Evolutionary conservation across 1,284 basidiomycete genomes (phyloP), one percentile per base, ranked within the genome.

Genomic region (Pseudozyma thailandica): DNA sequence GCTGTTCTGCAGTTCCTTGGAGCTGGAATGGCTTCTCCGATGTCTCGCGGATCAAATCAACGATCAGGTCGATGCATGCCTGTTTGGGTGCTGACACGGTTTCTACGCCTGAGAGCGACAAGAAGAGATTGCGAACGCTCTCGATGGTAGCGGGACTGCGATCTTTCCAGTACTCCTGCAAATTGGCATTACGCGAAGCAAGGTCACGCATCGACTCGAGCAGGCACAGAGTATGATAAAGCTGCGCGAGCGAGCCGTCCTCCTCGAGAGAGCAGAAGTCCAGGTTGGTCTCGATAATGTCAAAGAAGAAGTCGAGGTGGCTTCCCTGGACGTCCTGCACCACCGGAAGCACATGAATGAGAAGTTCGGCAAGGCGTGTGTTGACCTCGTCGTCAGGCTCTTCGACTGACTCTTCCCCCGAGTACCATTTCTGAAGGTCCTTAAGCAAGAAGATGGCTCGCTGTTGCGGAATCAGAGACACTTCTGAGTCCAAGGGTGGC

Each of bases 291-390:
- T 96, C 93, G 20, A 96, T 83, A 6, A 97, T 84, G 81, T 98
- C 94, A 79, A 93, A 94, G 16, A 96, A 89, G 44, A 94, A 88
- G 50, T 93, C 91, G 92, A 95, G 95, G 82, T 98, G 96, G 0
- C 87, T 86, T 0, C 96, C 96, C 5, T 88, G 86, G 0, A 97
- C 86, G 75, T 89, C 91, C 82, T 98, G 94, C 50, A 98, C 85
- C 46, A 98, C 91, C 0, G 95, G 93, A 1, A 90, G 90, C 1
- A 98, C 85, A 58, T 91, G 86, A 33, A 87, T 84, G 78, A 93
- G 92, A 1, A 97, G 82, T 61, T 89, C 84, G 0, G 91, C 89
- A 84, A 96, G 88, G 47, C 87, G 88, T 50, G 88, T 88, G 75
- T 94, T 90, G 1, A 94, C 86, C 64, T 91, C 88, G 37, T 86